Base-by-base conservation (phyloP, 2,329 filamentous ascomycete species). In the Trichoderma lentiforme region DNA sequence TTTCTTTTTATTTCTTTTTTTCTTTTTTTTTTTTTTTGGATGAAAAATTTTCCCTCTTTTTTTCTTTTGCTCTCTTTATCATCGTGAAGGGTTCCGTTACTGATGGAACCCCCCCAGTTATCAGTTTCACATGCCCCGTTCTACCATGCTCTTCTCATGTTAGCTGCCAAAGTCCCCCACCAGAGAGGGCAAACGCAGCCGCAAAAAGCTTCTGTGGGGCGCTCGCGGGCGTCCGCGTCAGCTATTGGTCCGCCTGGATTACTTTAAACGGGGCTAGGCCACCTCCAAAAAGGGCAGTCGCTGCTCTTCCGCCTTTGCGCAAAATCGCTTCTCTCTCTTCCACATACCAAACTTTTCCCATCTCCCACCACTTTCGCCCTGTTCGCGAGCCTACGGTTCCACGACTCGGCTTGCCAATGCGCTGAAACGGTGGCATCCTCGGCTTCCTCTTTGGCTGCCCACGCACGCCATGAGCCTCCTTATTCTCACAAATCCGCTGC, bases 391-490 rank as follows among this genome's bases (percentile, higher is more conserved):
- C 58, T 26, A 32, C 34, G 68, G 56, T 73, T 69, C 57, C 61
- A 71, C 70, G 63, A 58, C 72, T 73, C 71, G 64, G 72, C 71
- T 73, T 71, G 63, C 71, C 69, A 69, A 74, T 75, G 74, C 72
- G 64, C 73, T 75, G 71, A 75, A 70, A 67, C 62, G 65, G 30
- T 56, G 34, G 53, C 57, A 58, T 64, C n/a, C 60, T 65, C 71
- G 73, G 69, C 68, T 72, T 47, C 68, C 53, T 68, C 67, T 30
- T 73, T 60, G 73, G 73, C 72, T 75, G 74, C 74, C 70, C 12
- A 67, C 68, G 70, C 73, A 65, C 70, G 72, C 71, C 71, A 62
- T 63, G 64, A 70, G 64, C 61, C 61, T 57, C 47, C 53, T 47
- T 26, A 57, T 51, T 58, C 57, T 57, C 61, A 30, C 69, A 60